Conservation (phyloP, 495 filamentous ascomycete species). For the Lophiotrema nucula region DNA sequence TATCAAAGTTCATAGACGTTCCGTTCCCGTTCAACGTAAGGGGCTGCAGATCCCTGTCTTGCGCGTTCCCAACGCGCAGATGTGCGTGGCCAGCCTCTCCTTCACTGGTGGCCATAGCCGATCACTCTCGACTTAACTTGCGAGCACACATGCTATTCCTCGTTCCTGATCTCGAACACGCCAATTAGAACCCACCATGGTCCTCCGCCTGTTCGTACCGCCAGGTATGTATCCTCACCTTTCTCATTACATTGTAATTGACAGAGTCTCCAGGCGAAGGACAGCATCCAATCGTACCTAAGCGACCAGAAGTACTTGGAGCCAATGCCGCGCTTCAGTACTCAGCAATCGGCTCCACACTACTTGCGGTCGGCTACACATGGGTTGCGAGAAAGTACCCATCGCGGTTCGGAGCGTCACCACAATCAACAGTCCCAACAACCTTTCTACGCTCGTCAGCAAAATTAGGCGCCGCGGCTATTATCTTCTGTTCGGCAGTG, state of each 20-base stretch:
- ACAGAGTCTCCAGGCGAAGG: constrained; percentile 8
- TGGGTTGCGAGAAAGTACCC: neutral
- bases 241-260: neutral
- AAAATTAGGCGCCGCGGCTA: neutral
- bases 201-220: neutral
- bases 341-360: constrained; percentile 3
- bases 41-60: no score
- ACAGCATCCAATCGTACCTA: neutral
- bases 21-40: no score
- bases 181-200: neutral
- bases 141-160: no score
- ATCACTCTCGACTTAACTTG: no score
- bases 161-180: no score
- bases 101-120: no score
- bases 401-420: neutral
- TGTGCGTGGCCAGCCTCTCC: no score
- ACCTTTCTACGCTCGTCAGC: neutral
- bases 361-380: neutral
- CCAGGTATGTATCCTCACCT: neutral
- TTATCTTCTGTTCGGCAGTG: neutral
- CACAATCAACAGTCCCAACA: neutral
- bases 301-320: constrained; percentile 1
- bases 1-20: no score
- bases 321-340: constrained; percentile 4
- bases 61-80: no score